Evolutionary conservation across 176 grass and related monocot genomes (phyloP).

Genomic region (Otatea glauca): DNA sequence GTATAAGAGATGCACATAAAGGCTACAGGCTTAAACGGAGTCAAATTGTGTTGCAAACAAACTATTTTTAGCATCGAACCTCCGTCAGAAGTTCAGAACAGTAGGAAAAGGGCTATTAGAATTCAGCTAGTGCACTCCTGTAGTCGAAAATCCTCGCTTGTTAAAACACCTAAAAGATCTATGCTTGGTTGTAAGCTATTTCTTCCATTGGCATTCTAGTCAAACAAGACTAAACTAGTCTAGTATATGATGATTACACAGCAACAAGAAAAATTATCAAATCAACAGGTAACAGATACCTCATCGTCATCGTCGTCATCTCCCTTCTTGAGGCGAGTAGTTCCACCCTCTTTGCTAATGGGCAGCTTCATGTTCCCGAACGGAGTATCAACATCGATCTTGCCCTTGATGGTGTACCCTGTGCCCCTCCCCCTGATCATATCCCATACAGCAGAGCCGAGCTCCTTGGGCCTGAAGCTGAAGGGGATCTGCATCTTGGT

Average conservation of each 20-base stretch:
- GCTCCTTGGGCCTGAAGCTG: constrained; percentile 89
- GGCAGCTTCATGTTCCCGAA: constrained; percentile 96
- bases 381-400: constrained; percentile 88
- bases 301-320: constrained; percentile 56
- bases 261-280: not conserved
- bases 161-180: not conserved
- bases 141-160: not conserved
- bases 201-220: not conserved
- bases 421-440: constrained; percentile 92
- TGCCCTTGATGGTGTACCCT: constrained; percentile 85
- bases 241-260: not conserved
- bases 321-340: constrained; percentile 81
- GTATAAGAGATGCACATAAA: too few relatives aligned
- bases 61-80: not conserved
- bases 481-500: constrained; percentile 80
- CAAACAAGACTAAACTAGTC: constrained; percentile 3
- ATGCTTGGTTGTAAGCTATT: not conserved
- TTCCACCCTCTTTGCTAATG: constrained; percentile 84
- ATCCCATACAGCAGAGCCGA: constrained; percentile 93
- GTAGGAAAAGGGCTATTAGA: not conserved
- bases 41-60: too few relatives aligned
- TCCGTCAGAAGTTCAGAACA: not conserved
- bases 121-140: constrained; percentile 12
- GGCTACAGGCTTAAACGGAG: too few relatives aligned
- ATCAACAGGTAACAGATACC: constrained; percentile 37